Conservation (phyloP, 345 rosid species). For the Durio zibethinus region DNA sequence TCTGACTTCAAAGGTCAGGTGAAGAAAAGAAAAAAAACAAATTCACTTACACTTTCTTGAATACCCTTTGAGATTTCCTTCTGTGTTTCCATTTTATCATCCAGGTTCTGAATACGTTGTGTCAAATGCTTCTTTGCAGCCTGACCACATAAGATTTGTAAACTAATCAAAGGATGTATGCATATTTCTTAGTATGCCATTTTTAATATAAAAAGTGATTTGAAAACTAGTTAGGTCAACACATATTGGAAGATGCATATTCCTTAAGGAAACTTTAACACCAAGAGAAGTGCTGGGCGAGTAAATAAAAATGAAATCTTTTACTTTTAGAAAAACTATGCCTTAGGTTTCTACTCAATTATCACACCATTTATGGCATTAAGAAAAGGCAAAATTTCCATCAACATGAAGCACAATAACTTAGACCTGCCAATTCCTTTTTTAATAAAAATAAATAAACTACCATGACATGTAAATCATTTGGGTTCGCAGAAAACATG, state of each 20-base stretch:
- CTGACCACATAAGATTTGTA: conserved; percentile 35
- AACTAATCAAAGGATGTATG: background rate
- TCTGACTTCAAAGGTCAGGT: background rate
- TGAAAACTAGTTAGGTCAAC: background rate
- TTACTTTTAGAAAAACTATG: background rate
- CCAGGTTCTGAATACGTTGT: conserved; percentile 69
- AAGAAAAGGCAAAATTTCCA: background rate
- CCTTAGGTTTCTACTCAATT: background rate
- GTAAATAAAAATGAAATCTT: background rate
- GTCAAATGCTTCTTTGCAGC: conserved; percentile 80
- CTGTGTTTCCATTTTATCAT: conserved; percentile 75
- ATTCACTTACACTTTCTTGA: conserved; percentile 51
- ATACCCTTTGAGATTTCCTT: conserved; percentile 69
- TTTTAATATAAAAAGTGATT: background rate
- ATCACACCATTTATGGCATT: background rate
- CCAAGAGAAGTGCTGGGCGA: background rate
- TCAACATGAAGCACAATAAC: too few species aligned
- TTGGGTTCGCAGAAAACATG: background rate
- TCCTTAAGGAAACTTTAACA: background rate
- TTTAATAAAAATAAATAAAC: background rate
- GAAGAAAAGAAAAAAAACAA: background rate
- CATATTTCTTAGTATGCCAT: background rate
- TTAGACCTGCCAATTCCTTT: background rate
- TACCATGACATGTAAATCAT: background rate
- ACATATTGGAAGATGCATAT: background rate